Evolutionary conservation across 2,329 filamentous ascomycete species (phyloP), one percentile per base, ranked within the genome.

Genomic region (Claviceps quebecensis): DNA sequence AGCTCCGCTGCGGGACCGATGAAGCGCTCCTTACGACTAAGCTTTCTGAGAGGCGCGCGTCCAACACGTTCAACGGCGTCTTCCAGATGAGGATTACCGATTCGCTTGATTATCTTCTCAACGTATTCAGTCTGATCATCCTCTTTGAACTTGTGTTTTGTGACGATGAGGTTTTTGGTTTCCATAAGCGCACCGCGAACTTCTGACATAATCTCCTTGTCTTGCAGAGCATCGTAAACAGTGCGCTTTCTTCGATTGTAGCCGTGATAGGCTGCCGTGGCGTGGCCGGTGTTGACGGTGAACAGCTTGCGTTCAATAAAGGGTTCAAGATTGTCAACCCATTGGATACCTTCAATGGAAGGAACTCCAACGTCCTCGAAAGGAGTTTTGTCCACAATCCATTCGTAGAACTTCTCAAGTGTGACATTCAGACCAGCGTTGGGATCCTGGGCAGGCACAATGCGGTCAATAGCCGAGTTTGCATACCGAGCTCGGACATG

Each of bases 271-370:
- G 93, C 91, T 19, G 90, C 90, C 7, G 91, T 95, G 54, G 93
- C 93, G 67, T 98, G 93, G 52, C 89, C 86, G 22, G 93, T 98
- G 80, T 98, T 98, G 78, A 98, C 91, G 22, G 93, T 98, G 77
- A 90, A 98, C 57, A 98, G 83, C 80, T 98, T 98, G 69, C 93
- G 90, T 81, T 98, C 93, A 63, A 98, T 97, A 74, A 91, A 98
- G 53, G 93, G 93, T 65, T 83, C 78, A 34, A 98, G 81, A 71
- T 97, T 78, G 57, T 88, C 82, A 54, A 97, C 93, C 81, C 87
- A 96, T 72, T 95, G 86, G 66, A 97, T 84, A 54, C 90, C 91
- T 58, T 93, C 70, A 63, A 98, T 91, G 17, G 79, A 70, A 5
- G 89, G 90, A 17, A 68, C 65, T 36, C 67, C 67, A 55, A 77